Percentiles rank a stretch among this genome's conserved stretches.
Conservation (phyloP, 345 rosid genomes). For the Crucihimalaya himalaica region DNA sequence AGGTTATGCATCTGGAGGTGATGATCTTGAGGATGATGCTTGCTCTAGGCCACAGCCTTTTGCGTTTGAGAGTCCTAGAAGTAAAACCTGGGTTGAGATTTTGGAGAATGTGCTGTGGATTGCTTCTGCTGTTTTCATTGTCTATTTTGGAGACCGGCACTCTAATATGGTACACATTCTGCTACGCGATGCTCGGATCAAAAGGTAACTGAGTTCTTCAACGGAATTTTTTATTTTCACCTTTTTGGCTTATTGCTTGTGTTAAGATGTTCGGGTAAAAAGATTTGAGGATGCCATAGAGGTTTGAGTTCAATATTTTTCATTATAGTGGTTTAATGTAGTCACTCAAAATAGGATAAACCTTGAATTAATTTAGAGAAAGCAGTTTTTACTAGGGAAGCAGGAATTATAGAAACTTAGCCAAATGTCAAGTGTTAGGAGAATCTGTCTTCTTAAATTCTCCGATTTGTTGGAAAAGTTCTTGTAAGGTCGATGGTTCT, state of each 20-base stretch:
- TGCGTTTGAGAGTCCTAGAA: constrained; percentile 44
- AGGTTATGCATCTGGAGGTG: constrained; percentile 86
- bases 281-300: neutral
- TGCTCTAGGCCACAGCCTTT: constrained; percentile 71
- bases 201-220: constrained; percentile 50
- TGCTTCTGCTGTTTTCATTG: constrained; percentile 70
- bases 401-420: neutral
- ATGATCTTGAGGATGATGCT: constrained; percentile 91
- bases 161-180: constrained; percentile 70
- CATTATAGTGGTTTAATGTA: neutral
- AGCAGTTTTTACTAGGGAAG: neutral
- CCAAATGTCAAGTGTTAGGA: neutral
- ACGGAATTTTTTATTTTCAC: neutral
- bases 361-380: neutral
- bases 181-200: constrained; percentile 75
- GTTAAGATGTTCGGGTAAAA: neutral
- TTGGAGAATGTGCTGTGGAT: constrained; percentile 84
- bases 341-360: neutral
- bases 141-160: constrained; percentile 80
- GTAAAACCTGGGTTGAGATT: constrained; percentile 67
- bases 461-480: neutral
- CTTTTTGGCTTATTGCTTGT: neutral
- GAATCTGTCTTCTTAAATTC: neutral
- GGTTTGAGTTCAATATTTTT: neutral
- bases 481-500: neutral